A percentile compares a stretch with the other conserved stretches of the same genome.
These are phyloP conservation scores for Halophytophthora polymorphica DNA, from an alignment of 352 stramenopile genomes.

Conservation along the genomic window DNA sequence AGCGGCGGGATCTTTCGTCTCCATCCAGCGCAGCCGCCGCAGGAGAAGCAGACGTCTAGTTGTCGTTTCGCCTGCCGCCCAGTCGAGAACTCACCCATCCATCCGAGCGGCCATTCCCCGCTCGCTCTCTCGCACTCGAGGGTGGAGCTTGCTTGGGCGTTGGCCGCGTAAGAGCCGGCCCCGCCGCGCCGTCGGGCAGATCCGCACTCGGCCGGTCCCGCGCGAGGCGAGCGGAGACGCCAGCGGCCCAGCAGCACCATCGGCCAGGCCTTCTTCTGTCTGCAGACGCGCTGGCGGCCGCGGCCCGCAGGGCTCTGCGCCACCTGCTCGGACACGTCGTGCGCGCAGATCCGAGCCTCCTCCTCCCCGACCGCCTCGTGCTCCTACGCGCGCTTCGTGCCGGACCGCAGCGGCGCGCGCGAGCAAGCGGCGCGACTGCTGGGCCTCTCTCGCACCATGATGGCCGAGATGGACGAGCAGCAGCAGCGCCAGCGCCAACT, in stretches of 20 bases:
- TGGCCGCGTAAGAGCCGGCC: no score
- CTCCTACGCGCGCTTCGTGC: background rate
- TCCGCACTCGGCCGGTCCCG: background rate
- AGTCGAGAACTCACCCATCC: no score
- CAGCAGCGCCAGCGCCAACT: slow-evolving; percentile 3
- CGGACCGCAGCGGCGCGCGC: slow-evolving; percentile 13
- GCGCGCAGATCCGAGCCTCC: slow-evolving; percentile 16
- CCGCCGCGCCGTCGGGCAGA: no score
- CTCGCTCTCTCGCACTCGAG: no score
- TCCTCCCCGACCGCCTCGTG: slow-evolving; percentile 6
- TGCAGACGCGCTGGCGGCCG: slow-evolving; percentile 30
- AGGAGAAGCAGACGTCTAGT: no score
- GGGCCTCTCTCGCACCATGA: slow-evolving; percentile 25
- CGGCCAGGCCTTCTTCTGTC: slow-evolving; percentile 52
- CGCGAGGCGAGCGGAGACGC: slow-evolving; percentile 20
- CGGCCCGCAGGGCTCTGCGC: slow-evolving; percentile 30
- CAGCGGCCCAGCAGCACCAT: slow-evolving; percentile 36
- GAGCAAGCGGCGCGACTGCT: slow-evolving; percentile 20
- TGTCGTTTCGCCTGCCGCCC: no score
- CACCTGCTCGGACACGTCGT: slow-evolving; percentile 1
- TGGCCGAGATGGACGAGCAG: slow-evolving; percentile 20
- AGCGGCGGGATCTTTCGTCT: no score
- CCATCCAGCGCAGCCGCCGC: no score
- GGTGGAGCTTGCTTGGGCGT: no score
- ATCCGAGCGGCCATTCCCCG: no score